A percentile compares a stretch with the other conserved stretches of the same genome.
Evolutionary conservation across 768 basidiomycete genomes (phyloP).

Genomic region (Nevesoporus exiguus): DNA sequence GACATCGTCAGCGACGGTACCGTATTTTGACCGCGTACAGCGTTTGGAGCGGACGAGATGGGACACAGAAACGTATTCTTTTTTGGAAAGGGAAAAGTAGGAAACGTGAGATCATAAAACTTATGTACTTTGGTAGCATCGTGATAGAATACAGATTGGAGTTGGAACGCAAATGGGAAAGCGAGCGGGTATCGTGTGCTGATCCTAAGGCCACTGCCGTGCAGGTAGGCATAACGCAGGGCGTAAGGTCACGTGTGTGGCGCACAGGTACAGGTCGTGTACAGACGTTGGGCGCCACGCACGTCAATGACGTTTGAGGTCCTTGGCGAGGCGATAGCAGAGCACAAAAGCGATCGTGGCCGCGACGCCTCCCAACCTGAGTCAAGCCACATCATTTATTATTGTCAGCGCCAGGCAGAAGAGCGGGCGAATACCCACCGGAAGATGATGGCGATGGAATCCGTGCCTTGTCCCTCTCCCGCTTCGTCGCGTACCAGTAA

Average conservation of each 20-base stretch:
- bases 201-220: too few relatives aligned
- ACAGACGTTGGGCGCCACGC: not conserved
- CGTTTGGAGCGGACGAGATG: not conserved
- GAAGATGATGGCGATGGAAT: constrained; percentile 77
- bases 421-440: constrained; percentile 40
- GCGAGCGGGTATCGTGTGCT: not conserved
- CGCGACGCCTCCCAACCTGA: constrained; percentile 55
- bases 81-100: not conserved
- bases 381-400: not conserved
- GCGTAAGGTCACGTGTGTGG: too few relatives aligned
- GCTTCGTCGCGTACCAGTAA: not conserved
- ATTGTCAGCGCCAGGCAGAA: not conserved
- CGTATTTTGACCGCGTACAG: not conserved
- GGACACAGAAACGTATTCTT: not conserved
- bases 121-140: not conserved
- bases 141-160: not conserved
- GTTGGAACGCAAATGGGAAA: not conserved
- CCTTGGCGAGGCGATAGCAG: constrained; percentile 51
- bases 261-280: not conserved
- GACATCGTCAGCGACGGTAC: constrained; percentile 64
- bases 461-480: not conserved
- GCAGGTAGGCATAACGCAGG: too few relatives aligned
- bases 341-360: constrained; percentile 54
- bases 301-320: constrained; percentile 39
- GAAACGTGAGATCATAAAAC: not conserved